Evolutionary conservation across 2,329 filamentous ascomycete species (phyloP).

Genomic region (Xylariaceae sp.): DNA sequence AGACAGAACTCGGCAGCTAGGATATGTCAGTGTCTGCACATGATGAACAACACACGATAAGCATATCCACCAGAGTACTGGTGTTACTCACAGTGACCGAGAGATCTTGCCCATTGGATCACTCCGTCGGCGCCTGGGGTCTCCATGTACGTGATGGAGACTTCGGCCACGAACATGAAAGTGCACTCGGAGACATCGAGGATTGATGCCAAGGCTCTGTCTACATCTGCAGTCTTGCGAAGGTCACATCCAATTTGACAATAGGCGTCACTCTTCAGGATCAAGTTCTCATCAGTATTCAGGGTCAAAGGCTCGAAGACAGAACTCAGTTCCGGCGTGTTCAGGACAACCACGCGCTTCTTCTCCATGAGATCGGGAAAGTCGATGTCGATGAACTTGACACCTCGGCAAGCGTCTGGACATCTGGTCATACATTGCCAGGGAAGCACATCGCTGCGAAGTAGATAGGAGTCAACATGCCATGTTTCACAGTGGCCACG

Average conservation of each 20-base stretch:
- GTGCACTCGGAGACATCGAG: constrained; percentile 55
- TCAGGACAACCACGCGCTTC: constrained; percentile 66
- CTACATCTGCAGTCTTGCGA: constrained; percentile 59
- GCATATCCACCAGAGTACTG: no score
- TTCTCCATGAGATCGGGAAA: constrained; percentile 74
- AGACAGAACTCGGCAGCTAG: constrained; percentile 69
- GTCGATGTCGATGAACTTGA: constrained; percentile 79
- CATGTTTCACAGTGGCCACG: neutral
- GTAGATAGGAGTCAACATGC: constrained; percentile 3
- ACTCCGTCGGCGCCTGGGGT: constrained; percentile 67
- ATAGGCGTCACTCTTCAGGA: constrained; percentile 67
- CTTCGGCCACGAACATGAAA: constrained; percentile 81
- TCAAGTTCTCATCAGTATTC: constrained; percentile 40
- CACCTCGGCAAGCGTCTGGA: constrained; percentile 50
- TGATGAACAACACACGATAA: constrained; percentile 24
- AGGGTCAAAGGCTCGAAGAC: constrained; percentile 42
- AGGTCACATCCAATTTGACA: constrained; percentile 79
- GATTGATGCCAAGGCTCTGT: constrained; percentile 54
- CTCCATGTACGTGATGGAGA: constrained; percentile 89
- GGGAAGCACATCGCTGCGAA: constrained; percentile 72
- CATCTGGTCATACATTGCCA: constrained; percentile 76
- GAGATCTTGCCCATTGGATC: constrained; percentile 70
- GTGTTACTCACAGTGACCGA: constrained; percentile 57
- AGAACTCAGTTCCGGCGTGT: constrained; percentile 56
- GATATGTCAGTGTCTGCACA: no score